Percentiles rank a stretch among this genome's conserved stretches.
Evolutionary conservation across 371 early-diverging fungal genomes (phyloP).

Genomic region (Funneliformis caledonium): DNA sequence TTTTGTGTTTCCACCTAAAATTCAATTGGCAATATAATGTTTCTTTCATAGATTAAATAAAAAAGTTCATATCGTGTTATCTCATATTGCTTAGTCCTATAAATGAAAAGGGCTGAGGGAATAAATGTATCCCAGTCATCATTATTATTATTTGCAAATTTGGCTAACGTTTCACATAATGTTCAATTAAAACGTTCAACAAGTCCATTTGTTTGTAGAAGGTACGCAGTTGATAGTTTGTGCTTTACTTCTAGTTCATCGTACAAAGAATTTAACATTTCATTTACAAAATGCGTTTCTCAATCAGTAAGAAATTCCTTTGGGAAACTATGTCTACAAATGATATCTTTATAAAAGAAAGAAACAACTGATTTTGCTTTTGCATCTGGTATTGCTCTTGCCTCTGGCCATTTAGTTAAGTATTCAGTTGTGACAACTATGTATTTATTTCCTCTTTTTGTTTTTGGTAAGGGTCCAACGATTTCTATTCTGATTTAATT

Average conservation of each 20-base stretch:
- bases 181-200: too few species aligned
- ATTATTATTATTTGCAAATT: too few species aligned
- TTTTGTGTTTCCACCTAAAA: too few species aligned
- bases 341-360: slow-evolving; percentile 50
- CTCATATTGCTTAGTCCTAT: too few species aligned
- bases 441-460: background rate
- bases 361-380: too few species aligned
- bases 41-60: too few species aligned
- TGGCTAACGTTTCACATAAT: too few species aligned
- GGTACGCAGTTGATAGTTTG: too few species aligned
- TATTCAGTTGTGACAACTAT: background rate
- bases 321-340: slow-evolving; percentile 46
- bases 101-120: background rate
- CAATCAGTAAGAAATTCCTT: slow-evolving; percentile 47
- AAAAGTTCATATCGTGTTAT: too few species aligned
- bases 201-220: too few species aligned
- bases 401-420: background rate
- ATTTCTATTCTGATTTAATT: slow-evolving; percentile 26
- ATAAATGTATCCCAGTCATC: too few species aligned
- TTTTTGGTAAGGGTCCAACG: background rate
- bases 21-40: too few species aligned
- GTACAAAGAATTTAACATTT: background rate
- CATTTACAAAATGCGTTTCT: slow-evolving; percentile 40
- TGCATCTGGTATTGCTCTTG: background rate
- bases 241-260: slow-evolving; percentile 15